Evolutionary conservation across 208 protist species (phyloP), one percentile per base, ranked within the genome.

Genomic region (Phytomonas serpens): DNA sequence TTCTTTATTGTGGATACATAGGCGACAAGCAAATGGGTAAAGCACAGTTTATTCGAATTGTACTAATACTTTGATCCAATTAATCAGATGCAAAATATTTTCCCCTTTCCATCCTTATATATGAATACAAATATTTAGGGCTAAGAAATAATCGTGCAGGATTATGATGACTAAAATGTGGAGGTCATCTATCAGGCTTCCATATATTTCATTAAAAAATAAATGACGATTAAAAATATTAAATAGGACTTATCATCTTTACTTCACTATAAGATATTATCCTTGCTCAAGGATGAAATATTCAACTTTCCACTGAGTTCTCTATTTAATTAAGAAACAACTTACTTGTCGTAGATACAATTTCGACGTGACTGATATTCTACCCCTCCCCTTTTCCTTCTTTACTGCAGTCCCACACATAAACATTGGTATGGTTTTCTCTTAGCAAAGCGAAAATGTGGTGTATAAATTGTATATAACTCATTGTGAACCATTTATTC

Each of bases 141-240:
- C n/a, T n/a, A n/a, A n/a, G n/a, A n/a, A n/a, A n/a, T n/a, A n/a
- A n/a, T n/a, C n/a, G n/a, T n/a, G n/a, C n/a, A n/a, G n/a, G n/a
- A n/a, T n/a, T n/a, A n/a, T n/a, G n/a, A 61, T n/a, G n/a, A n/a
- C 23, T n/a, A 61, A n/a, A n/a, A 61, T n/a, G 23, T 61, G 23
- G n/a, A n/a, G n/a, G 51, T 61, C 51, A 61, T 61, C n/a, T 23
- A 23, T 61, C 23, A n/a, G 4, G 37, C 11, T 30, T 51, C 3
- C 31, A 29, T 40, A 29, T 73, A 5, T 67, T 23, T 40, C 47
- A 63, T 51, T 67, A n/a, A 47, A 2, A 30, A 67, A 67, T 67
- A 3, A 4, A 51, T 61, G 23, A 27, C 42, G 51, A 61, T 34
- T 66, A 61, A 5, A 29, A 34, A 7, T 6, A 10, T 0, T 1